These are phyloP conservation scores for Phytophthora ohioensis DNA, from an alignment of 352 stramenopile species.

Conservation along the genomic window DNA sequence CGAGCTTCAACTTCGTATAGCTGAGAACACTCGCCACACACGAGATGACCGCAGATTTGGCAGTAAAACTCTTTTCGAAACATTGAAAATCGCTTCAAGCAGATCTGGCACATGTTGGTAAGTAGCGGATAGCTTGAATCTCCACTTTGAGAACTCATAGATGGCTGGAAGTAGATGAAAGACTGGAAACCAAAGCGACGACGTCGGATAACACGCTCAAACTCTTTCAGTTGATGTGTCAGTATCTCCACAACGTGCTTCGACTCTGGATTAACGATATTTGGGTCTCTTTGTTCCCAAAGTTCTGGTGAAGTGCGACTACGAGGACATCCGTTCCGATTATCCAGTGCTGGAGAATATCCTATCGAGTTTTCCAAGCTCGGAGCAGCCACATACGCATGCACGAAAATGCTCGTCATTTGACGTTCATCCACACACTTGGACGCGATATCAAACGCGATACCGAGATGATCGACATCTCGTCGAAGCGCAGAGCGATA, in stretches of 20 bases:
- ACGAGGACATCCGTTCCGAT: slow-evolving; percentile 19
- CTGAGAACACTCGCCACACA: slow-evolving; percentile 53
- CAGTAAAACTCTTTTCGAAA: slow-evolving; percentile 57
- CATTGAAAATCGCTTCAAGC: slow-evolving; percentile 46
- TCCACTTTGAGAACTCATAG: slow-evolving; percentile 24
- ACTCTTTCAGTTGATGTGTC: slow-evolving; percentile 48
- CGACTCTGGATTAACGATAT: slow-evolving; percentile 58
- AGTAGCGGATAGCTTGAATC: slow-evolving; percentile 23
- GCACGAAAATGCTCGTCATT: slow-evolving; percentile 48
- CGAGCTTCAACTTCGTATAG: slow-evolving; percentile 57
- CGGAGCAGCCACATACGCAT: slow-evolving; percentile 58
- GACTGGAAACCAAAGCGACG: slow-evolving; percentile 73
- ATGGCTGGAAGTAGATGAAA: slow-evolving; percentile 58
- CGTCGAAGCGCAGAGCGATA: slow-evolving; percentile 52
- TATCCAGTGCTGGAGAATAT: slow-evolving; percentile 15
- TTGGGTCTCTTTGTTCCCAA: slow-evolving; percentile 19
- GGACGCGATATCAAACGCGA: slow-evolving; percentile 56
- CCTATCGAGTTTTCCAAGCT: slow-evolving; percentile 8
- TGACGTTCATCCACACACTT: slow-evolving; percentile 2
- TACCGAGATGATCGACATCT: slow-evolving; percentile 60
- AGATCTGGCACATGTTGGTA: slow-evolving; percentile 42
- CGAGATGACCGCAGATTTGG: slow-evolving; percentile 56
- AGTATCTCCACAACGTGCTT: slow-evolving; percentile 56
- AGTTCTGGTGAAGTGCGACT: slow-evolving; percentile 7
- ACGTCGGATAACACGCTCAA: slow-evolving; percentile 66